Conservation (phyloP, 768 basidiomycete genomes). For the Thelephora aurantiotincta region DNA sequence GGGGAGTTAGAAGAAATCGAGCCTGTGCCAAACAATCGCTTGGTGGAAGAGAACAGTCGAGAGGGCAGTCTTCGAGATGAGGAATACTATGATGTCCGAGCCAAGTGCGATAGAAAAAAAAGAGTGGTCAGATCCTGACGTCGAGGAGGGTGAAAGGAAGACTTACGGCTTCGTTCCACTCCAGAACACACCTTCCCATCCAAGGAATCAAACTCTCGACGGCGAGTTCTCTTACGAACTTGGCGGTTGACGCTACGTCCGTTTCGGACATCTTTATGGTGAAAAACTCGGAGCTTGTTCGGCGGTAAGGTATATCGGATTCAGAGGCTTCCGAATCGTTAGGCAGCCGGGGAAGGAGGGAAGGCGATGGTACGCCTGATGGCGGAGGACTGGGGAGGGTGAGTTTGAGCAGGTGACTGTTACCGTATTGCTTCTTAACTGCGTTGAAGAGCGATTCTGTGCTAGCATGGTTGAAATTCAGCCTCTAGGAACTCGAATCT, state of each 20-base stretch:
- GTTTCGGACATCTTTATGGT: constrained; percentile 42
- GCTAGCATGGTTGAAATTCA: constrained; percentile 23
- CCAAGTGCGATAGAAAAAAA: background rate
- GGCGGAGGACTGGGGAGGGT: constrained; percentile 48
- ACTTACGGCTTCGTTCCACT: constrained; percentile 82
- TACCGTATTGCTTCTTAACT: constrained; percentile 77
- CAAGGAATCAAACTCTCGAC: constrained; percentile 85
- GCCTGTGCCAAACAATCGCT: constrained; percentile 61
- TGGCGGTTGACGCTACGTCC: constrained; percentile 63
- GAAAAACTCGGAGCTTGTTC: background rate
- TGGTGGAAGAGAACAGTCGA: constrained; percentile 75
- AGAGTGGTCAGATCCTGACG: background rate
- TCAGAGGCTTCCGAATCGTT: constrained; percentile 23
- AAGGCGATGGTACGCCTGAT: constrained; percentile 51
- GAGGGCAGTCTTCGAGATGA: constrained; percentile 71
- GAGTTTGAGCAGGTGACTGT: constrained; percentile 58
- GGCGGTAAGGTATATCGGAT: constrained; percentile 12
- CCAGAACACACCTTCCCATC: constrained; percentile 90
- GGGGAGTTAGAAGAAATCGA: constrained; percentile 24
- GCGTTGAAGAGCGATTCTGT: constrained; percentile 72
- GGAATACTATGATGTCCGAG: constrained; percentile 34
- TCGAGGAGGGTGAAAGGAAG: constrained; percentile 2
- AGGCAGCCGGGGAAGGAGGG: constrained; percentile 54
- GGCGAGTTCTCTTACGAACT: constrained; percentile 78
- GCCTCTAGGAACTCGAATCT: constrained; percentile 1